Percentiles rank a stretch among this genome's conserved stretches.
Evolutionary conservation across 768 basidiomycete genomes (phyloP).

Genomic region (Cystofilobasidium ferigula): DNA sequence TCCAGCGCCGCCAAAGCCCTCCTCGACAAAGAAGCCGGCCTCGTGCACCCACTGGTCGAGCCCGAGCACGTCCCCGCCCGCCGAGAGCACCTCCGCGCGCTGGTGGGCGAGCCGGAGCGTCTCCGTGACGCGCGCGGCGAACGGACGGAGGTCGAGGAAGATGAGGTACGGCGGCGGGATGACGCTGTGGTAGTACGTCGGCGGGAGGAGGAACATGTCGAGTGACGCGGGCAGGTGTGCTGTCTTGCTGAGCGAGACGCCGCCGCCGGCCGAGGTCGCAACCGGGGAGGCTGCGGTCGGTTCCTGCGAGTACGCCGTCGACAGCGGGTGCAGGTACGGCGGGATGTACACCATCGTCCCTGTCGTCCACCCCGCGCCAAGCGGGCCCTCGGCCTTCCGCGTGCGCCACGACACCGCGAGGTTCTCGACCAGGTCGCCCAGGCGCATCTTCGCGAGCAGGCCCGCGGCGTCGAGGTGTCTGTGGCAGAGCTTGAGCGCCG

Average conservation of each 20-base stretch:
- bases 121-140: conserved; percentile 28
- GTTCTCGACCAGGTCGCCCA: conserved; percentile 24
- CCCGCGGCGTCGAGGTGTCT: conserved; percentile 8
- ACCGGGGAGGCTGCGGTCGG: background rate
- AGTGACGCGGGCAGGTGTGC: conserved; percentile 36
- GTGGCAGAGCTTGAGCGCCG: conserved; percentile 24
- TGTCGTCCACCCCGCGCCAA: conserved; percentile 7
- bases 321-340: conserved; percentile 23
- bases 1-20: background rate
- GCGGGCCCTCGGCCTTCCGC: background rate
- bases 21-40: conserved; percentile 33
- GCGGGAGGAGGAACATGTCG: conserved; percentile 35
- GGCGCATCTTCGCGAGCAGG: conserved; percentile 14
- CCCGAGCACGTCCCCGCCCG: conserved; percentile 32
- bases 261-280: background rate
- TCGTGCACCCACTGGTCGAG: conserved; percentile 39
- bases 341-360: conserved; percentile 24
- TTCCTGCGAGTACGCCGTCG: background rate
- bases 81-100: conserved; percentile 34
- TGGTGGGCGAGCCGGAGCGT: conserved; percentile 36
- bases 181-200: conserved; percentile 37
- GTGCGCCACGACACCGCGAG: conserved; percentile 1
- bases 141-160: conserved; percentile 35
- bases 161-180: conserved; percentile 35
- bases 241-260: background rate